Evolutionary conservation across 2,329 filamentous ascomycete species (phyloP).

Genomic region (Aureobasidium namibiae): DNA sequence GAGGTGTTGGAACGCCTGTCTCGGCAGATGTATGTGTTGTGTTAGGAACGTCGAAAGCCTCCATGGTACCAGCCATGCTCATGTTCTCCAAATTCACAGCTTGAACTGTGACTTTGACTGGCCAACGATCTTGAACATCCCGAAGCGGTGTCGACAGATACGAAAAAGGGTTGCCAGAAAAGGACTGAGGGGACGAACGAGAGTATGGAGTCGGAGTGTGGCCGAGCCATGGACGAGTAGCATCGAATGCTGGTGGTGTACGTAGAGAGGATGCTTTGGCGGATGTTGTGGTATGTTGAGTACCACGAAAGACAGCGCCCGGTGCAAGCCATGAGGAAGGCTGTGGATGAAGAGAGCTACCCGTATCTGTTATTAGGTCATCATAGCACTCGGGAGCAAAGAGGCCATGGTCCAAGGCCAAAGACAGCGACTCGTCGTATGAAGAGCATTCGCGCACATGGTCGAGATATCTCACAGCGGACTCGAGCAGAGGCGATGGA

Average conservation of each 20-base stretch:
- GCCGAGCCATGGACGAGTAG: slow-evolving; percentile 32
- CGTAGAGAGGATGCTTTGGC: neutral
- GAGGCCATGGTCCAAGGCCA: slow-evolving; percentile 46
- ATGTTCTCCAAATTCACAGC: slow-evolving; percentile 52
- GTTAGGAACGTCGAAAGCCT: slow-evolving; percentile 58
- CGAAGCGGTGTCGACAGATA: neutral
- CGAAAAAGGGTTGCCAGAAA: neutral
- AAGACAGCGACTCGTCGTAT: slow-evolving; percentile 46
- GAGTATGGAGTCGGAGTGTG: slow-evolving; percentile 18
- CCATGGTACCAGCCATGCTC: slow-evolving; percentile 60
- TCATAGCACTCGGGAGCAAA: slow-evolving; percentile 44
- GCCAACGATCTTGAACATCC: slow-evolving; percentile 50
- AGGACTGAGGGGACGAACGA: slow-evolving; percentile 18
- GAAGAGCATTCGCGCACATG: slow-evolving; percentile 46
- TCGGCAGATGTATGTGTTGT: slow-evolving; percentile 22
- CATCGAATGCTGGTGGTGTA: slow-evolving; percentile 23
- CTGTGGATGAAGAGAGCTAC: slow-evolving; percentile 41
- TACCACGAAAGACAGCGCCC: slow-evolving; percentile 53
- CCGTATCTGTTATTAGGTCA: slow-evolving; percentile 52
- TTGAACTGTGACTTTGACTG: slow-evolving; percentile 59
- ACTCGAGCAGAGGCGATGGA: slow-evolving; percentile 39
- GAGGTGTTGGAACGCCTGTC: slow-evolving; percentile 29
- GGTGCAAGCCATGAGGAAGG: slow-evolving; percentile 55
- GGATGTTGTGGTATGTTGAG: slow-evolving; percentile 46
- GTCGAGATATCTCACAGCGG: slow-evolving; percentile 54